Evolutionary conservation across 2,329 filamentous ascomycete species (phyloP), one percentile per base, ranked within the genome.

Genomic region (Penicillium occitanis): DNA sequence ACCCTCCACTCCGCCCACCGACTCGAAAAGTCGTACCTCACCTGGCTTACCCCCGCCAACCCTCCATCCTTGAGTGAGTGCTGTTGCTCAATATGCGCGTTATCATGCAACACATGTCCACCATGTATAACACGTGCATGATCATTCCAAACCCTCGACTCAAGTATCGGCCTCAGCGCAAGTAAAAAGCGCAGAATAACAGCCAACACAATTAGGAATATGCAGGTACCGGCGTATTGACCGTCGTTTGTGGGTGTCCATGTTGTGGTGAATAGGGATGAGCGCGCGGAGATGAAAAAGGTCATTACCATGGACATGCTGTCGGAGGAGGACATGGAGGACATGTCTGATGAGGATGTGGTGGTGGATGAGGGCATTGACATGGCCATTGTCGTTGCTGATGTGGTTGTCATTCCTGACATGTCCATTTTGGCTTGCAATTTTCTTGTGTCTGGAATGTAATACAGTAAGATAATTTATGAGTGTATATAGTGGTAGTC

Each of bases 211-310:
- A 97, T 88, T 66, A 97, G 85, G 80, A 97, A 97, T 77, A 97
- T 91, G 82, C 94, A 96, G 33, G 92, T 96, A 64, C 88, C 94
- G 1, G 92, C 92, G 79, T 97, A 98, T 67, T 85, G 81, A 71
- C 90, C 92, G 5, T 84, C 81, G 48, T 81, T 88, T 28, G 75
- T 79, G 5, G 94, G 93, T 2, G 90, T 90, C 92, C 93, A 97
- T 61, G 82, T 76, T 22, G 79, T 76, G 17, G 91, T 88, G 81
- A 84, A 92, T 50, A 92, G 83, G 2, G 89, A 83, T 0, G 88
- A 91, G 63, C 76, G 78, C 50, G 86, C 86, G 66, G 81, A 79
- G 70, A 88, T 88, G 69, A 81, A 81, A 60, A 53, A 64, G 57
- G 25, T 59, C 46, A 51, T 65, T 22, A 68, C 70, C 25, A 70